These are phyloP conservation scores for Lichtheimia hyalospora DNA, from an alignment of 371 early-diverging fungal species.

Conservation along the genomic window DNA sequence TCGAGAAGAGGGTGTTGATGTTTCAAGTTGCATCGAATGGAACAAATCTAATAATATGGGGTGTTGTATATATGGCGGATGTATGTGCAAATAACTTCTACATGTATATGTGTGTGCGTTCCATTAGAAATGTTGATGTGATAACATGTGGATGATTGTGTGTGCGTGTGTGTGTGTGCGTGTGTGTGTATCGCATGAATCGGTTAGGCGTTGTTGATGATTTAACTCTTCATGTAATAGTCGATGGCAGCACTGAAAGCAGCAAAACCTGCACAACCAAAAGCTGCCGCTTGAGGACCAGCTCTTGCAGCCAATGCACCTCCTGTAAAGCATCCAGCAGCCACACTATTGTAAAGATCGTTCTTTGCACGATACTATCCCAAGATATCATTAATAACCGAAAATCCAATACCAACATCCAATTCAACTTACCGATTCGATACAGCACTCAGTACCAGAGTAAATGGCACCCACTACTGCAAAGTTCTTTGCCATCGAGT, in stretches of 20 bases:
- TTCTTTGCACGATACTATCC: slow-evolving; percentile 91
- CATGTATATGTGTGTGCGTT: too few species aligned
- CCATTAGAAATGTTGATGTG: too few species aligned
- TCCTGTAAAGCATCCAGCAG: slow-evolving; percentile 94
- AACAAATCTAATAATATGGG: too few species aligned
- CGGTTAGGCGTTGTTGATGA: neutral
- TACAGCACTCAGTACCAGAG: slow-evolving; percentile 91
- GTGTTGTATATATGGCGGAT: too few species aligned
- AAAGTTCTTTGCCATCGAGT: slow-evolving; percentile 91
- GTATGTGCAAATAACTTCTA: too few species aligned
- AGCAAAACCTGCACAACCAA: slow-evolving; percentile 94
- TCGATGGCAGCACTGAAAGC: slow-evolving; percentile 95
- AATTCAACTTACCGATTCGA: slow-evolving; percentile 75
- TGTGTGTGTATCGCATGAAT: too few species aligned
- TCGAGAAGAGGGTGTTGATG: too few species aligned
- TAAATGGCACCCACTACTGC: slow-evolving; percentile 91
- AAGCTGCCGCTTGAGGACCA: slow-evolving; percentile 75
- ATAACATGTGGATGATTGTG: too few species aligned
- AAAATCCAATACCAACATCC: neutral
- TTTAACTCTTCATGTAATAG: slow-evolving; percentile 14
- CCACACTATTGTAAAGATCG: slow-evolving; percentile 86
- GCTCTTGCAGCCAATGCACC: slow-evolving; percentile 81
- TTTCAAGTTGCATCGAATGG: too few species aligned
- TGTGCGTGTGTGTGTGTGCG: too few species aligned
- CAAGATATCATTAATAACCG: slow-evolving; percentile 1